Conservation (phyloP, 2,329 filamentous ascomycete genomes). For the Graphilbum ipis-grandicollis region DNA sequence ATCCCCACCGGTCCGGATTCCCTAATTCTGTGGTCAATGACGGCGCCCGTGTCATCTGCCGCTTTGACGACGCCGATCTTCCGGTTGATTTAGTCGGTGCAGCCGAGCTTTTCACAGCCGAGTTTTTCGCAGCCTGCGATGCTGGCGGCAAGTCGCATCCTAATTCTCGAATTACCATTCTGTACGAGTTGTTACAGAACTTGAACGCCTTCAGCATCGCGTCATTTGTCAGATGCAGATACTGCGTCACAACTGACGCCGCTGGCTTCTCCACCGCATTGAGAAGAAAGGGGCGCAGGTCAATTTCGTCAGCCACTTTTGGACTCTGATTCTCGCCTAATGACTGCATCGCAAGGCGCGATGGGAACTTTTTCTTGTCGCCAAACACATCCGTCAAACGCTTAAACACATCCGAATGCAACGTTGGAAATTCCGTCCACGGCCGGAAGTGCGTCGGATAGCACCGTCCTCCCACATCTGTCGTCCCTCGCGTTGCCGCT, state of each 20-base stretch:
- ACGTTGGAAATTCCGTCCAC: background rate
- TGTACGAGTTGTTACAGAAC: background rate
- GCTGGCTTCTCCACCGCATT: slow-evolving; percentile 1
- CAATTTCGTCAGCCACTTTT: background rate
- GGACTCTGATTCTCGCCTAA: background rate
- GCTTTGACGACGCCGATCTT: background rate
- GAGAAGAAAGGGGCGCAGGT: background rate
- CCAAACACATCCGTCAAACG: background rate
- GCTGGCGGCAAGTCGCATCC: too few species aligned
- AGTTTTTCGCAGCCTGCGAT: too few species aligned
- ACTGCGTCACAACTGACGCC: background rate
- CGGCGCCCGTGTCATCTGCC: background rate
- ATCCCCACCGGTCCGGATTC: slow-evolving; percentile 2
- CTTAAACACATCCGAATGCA: background rate
- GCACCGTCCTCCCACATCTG: background rate
- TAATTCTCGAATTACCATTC: background rate
- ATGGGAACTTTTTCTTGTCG: background rate
- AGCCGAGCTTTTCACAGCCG: too few species aligned
- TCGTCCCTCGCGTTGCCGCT: background rate
- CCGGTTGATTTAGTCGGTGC: too few species aligned
- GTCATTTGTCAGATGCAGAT: background rate
- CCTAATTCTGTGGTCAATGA: background rate
- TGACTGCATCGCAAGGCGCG: background rate
- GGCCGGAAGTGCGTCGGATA: slow-evolving; percentile 1
- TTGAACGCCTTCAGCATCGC: background rate